These are phyloP conservation scores for Kingdonia uniflora DNA, from an alignment of 164 flowering plant genomes.

Conservation along the genomic window DNA sequence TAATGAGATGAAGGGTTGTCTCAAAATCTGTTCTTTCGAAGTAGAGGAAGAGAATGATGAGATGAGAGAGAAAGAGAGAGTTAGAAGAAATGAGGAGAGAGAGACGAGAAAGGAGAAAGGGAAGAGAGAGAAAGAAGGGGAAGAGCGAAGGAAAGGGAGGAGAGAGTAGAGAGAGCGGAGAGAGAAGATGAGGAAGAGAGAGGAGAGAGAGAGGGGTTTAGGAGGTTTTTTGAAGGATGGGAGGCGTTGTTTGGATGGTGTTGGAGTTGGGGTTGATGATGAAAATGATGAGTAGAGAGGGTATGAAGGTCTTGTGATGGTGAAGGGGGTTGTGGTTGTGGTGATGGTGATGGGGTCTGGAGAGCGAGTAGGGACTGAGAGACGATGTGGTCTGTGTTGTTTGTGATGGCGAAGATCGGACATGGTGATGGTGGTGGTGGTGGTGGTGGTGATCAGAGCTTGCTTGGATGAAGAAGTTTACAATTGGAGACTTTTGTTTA, in stretches of 20 bases:
- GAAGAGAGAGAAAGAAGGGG: conserved; percentile 33
- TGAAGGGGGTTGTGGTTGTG: conserved; percentile 56
- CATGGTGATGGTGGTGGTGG: neutral
- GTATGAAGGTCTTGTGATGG: conserved; percentile 29
- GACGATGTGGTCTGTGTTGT: no score
- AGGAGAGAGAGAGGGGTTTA: conserved; percentile 24
- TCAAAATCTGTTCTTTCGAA: conserved; percentile 8
- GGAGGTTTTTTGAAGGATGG: conserved; percentile 9
- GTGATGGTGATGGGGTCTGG: conserved; percentile 38
- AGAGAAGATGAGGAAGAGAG: conserved; percentile 58
- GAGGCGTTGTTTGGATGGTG: conserved; percentile 66
- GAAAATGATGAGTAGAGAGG: conserved; percentile 23
- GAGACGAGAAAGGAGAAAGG: conserved; percentile 39
- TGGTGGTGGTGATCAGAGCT: no score
- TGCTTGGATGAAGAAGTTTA: no score
- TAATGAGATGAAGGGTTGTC: conserved; percentile 28
- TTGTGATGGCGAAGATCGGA: neutral
- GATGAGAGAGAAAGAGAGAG: conserved; percentile 22
- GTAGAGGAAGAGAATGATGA: conserved; percentile 15
- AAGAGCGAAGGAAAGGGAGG: conserved; percentile 43
- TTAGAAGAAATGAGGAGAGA: conserved; percentile 22
- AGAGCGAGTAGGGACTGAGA: no score
- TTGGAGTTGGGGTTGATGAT: conserved; percentile 46
- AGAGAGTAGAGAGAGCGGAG: conserved; percentile 73
- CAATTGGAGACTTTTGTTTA: no score